Base-by-base conservation (phyloP, 2,329 filamentous ascomycete genomes). In the Cladosporium sphaerospermum region DNA sequence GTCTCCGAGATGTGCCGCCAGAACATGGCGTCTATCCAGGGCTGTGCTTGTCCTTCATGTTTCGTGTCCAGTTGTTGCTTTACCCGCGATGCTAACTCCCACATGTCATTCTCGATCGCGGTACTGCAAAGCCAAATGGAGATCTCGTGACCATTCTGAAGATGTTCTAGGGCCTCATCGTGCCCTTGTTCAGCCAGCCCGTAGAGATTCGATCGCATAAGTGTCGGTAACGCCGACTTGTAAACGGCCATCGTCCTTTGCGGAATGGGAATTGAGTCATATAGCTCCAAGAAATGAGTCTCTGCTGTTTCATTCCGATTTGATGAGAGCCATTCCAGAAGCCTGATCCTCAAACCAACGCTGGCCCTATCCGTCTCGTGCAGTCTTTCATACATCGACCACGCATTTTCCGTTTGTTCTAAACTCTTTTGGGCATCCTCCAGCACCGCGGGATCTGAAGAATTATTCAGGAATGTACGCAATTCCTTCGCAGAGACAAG, bases 331-430 rank as follows among this genome's bases (percentile, higher is more conserved):
- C 62, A 67, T 16, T 48, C 37, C n/a, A 67, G 43, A n/a, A 67
- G 50, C 44, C 60, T 57, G 19, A 56, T 52, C 48, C 62, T 63
- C 14, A 66, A 50, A 9, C 57, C 53, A 13, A 57, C 9, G 45
- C 64, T 61, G 7, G 55, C 44, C 34, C 56, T 59, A 13, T 58
- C 56, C 3, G 49, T 48, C 3, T 64, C 55, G 0, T 59, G 49
- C 5, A 72, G 59, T 9, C 60, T 57, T 10, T 60, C 52, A 55
- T 72, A 73, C 6, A 73, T 55, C n/a, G 64, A 60, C 68, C 70
- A 72, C 10, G 65, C 69, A 9, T 45, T 45, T 8, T 43, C 39
- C n/a, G 50, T 41, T 28, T 39, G 8, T 33, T 32, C 18, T 40
- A 44, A 31, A 19, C 48, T 51, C 37, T 40, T 32, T n/a, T 33